Base-by-base conservation (phyloP, 2,329 filamentous ascomycete genomes). In the Thelonectria rubi region DNA sequence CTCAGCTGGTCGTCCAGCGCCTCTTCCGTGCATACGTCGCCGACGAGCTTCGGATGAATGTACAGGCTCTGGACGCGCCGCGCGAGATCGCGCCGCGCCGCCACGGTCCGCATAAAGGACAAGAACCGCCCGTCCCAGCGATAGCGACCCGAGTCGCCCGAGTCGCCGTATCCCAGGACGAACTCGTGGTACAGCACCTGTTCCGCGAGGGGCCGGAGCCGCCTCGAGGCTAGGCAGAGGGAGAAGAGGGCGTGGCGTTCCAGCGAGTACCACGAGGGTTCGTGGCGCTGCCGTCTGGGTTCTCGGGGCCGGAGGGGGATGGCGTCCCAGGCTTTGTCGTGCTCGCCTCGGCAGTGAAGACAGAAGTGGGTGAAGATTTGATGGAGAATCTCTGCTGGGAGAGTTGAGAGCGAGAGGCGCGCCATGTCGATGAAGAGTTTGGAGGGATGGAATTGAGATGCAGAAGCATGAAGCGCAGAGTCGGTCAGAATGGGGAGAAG, bases 171-270 rank as follows among this genome's bases (percentile, higher is more conserved):
- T 2, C 55, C 62, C 10, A 65, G n/a, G 15, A 49, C 52, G 14
- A 65, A 65, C n/a, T 65, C 55, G 9, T 58, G 55, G 18, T 63
- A 34, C 8, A 62, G 5, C 1, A 56, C 15, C 3, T 49, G 48
- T 5, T 62, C 50, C 0, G 58, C 47, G 34, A 64, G n/a, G 14
- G 39, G 20, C 14, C 20, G 26, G 21, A 58, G 20, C 1, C 30
- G 5, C 39, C 5, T 59, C 0, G 57, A 65, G 1, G 43, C n/a
- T 5, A 58, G 9, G 1, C 46, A 58, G 6, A 58, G 50, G 3
- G 54, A 61, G n/a, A 42, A 55, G 5, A 65, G 47, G 2, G 47
- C 7, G 2, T 55, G 39, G 9, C 54, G 48, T 1, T 59, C n/a
- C 8, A 62, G 12, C 1, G 34, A 40, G 24, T 56, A 58, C 47